Evolutionary conservation across 345 rosid genomes (phyloP), one percentile per base, ranked within the genome.

Genomic region (Geranium brycei): DNA sequence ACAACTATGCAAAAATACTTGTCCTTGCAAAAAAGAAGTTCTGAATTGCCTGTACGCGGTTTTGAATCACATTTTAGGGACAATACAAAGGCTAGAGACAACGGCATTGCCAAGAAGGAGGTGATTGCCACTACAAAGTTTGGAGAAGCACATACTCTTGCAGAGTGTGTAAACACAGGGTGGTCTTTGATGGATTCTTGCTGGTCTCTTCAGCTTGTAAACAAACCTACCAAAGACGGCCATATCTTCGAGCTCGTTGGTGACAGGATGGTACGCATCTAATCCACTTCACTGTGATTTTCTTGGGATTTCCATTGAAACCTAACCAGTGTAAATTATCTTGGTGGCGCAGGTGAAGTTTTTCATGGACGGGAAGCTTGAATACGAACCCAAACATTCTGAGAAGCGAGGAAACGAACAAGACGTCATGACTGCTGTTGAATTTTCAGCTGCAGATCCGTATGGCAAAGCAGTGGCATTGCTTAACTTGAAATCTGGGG

Each of bases 391-490:
- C 62, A 79, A 76, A 67, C 72, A 66, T 58, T 69, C 75, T 40
- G 72, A 71, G 72, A 83, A 78, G 78, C 69, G 51, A 61, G 76
- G 76, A 73, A 78, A 57, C 12, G 91, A 85, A 72, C 73, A 78
- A 69, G 85, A 86, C 64, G 86, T 77, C 61, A 40, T 87, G 77
- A 90, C 95, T 69, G 86, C 86, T 5, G 87, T 86, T 71, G 97
- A 89, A 67, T 86, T 90, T 70, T 87, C 99, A 55, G 31, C 76
- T 51, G 68, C 82, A 65, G 55, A 84, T 77, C 96, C 99, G 58
- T 93, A 87, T 65, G 99, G 99, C 1, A 88, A 81, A 71, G 84
- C 95, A 47, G 82, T 85, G 66, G 95, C 88, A 63, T 80, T 93
- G 78, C 75, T 90, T 17, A 82, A 93, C 82, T 60, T 90, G 61